Percentiles rank a stretch among this genome's conserved stretches.
Conservation (phyloP, 441 rosid genomes). For the Mallotus japonicus region DNA sequence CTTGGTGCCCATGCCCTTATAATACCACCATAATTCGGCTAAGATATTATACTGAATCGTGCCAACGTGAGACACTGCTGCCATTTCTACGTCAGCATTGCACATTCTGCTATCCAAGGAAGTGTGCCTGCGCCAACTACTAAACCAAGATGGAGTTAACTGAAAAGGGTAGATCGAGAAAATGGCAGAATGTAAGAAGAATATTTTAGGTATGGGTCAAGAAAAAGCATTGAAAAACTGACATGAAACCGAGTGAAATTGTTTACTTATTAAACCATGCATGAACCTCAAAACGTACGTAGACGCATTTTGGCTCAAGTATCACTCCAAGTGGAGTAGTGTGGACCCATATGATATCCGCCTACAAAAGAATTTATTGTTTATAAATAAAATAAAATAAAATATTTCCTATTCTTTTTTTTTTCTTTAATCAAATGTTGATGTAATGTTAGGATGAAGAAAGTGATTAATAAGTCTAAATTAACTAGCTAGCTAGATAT, state of each 20-base stretch:
- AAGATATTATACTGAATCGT: too few species aligned
- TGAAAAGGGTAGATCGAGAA: neutral
- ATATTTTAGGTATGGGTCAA: neutral
- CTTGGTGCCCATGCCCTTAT: too few species aligned
- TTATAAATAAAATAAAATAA: too few species aligned
- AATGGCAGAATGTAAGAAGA: neutral
- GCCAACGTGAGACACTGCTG: too few species aligned
- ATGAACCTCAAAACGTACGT: conserved; percentile 32
- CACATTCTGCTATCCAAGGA: neutral
- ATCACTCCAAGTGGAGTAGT: conserved; percentile 15
- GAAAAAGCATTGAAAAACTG: neutral
- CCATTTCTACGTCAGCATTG: neutral
- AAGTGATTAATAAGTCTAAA: neutral
- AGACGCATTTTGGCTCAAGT: neutral
- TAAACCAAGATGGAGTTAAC: too few species aligned
- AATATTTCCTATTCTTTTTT: neutral
- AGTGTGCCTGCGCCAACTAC: too few species aligned
- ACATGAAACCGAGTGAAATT: neutral
- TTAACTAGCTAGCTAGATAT: too few species aligned
- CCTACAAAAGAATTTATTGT: too few species aligned
- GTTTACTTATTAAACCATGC: conserved; percentile 25
- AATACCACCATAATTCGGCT: too few species aligned
- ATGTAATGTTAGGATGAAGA: conserved; percentile 12
- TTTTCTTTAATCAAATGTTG: neutral
- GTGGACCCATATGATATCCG: conserved; percentile 9